Conservation (phyloP, 169 alveolate genomes). For the Pseudocohnilembus persalinus region DNA sequence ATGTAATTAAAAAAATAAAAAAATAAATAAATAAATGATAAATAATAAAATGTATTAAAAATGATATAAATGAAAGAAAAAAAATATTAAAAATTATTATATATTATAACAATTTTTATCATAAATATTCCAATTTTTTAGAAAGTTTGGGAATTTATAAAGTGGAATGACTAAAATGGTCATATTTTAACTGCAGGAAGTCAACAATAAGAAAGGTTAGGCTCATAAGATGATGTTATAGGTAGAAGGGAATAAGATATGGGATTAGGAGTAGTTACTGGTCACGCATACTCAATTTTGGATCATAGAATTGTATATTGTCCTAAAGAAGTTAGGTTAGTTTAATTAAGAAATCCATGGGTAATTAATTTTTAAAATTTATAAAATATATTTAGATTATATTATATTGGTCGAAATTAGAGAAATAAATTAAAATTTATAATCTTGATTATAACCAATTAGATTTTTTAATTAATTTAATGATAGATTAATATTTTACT, state of each 20-base stretch:
- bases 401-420: no score
- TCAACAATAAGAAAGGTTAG: slow-evolving; percentile 32
- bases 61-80: no score
- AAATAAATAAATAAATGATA: no score
- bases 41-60: no score
- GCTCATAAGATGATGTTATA: background rate
- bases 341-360: slow-evolving; percentile 61
- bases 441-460: no score
- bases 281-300: slow-evolving; percentile 57
- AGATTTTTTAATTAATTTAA: no score
- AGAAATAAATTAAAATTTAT: no score
- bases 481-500: no score
- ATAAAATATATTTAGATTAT: no score
- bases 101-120: no score
- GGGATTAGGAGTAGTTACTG: slow-evolving; percentile 43
- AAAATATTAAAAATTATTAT: no score
- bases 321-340: slow-evolving; percentile 49
- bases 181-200: slow-evolving; percentile 23
- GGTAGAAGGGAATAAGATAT: slow-evolving; percentile 29
- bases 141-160: background rate
- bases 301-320: background rate
- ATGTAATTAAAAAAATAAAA: background rate
- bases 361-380: background rate
- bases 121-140: no score
- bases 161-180: background rate